Base-by-base conservation (phyloP, 2,329 filamentous ascomycete species). In the Chalaropsis ovoidea region DNA sequence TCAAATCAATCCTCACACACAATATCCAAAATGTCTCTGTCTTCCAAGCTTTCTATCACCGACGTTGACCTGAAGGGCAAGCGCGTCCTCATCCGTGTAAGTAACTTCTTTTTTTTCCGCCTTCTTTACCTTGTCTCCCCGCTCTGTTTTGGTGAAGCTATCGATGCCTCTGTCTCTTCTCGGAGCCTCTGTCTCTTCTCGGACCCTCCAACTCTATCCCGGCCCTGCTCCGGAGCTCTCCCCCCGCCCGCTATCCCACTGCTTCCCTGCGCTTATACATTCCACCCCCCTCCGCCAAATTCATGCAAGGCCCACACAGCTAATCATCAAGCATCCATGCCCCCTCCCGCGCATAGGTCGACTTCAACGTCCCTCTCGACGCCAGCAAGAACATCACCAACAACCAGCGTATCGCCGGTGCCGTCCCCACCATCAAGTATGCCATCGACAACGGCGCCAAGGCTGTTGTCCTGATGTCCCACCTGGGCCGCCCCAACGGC, bases 311-410 rank as follows among this genome's bases (percentile, higher is more conserved):
- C 35, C 42, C 27, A 62, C 43, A 62, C 24, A 15, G 47, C 24
- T 27, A 65, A 65, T 15, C 8, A 56, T n/a, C 24, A 64, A 39
- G 5, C 27, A 24, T 49, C 41, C 61, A 62, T 19, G 17, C 13
- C 24, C n/a, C 39, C 41, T 27, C 61, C 62, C 19, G 52, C 11
- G 42, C 64, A 63, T 73, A 96, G 92, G 93, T 99, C 77, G 94
- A 99, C 85, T 99, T 99, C 87, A 99, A 99, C 79, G 95, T 99
- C 67, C 94, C 94, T 70, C 90, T 99, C 74, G 91, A 99, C 76
- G 84, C 81, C 71, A 82, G 94, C 76, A 95, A 91, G 81, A 92
- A 95, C 66, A 85, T 99, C 77, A 97, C 94, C 77, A 99, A 99
- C 85, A 90, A 87, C 79, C 94, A 99, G 82, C 92, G 94, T 77